These are phyloP conservation scores for Phaeosphaeria sp. DNA, from an alignment of 2,329 filamentous ascomycete species.

Conservation along the genomic window DNA sequence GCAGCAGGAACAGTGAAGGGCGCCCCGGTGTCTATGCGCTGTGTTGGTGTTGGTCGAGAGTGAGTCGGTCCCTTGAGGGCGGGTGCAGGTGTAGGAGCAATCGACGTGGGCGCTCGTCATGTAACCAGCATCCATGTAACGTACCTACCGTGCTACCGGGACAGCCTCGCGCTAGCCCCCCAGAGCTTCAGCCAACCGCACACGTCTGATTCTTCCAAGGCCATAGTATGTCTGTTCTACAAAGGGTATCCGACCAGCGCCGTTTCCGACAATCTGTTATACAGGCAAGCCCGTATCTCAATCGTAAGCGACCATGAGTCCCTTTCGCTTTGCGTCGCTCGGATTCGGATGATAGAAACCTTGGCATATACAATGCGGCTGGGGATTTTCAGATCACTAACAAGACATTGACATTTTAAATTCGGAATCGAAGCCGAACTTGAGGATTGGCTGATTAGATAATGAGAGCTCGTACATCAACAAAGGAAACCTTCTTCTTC, in stretches of 20 bases:
- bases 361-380: no score
- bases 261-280: not conserved
- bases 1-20: not conserved
- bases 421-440: no score
- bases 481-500: no score
- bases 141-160: no score
- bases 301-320: no score
- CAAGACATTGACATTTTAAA: no score
- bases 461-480: no score
- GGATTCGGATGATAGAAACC: no score
- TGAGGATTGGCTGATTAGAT: no score
- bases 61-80: not conserved
- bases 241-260: not conserved
- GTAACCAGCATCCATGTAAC: constrained; percentile 4
- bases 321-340: no score
- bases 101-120: constrained; percentile 8
- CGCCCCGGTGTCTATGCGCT: not conserved
- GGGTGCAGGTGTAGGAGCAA: not conserved
- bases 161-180: constrained; percentile 6
- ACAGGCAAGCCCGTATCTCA: no score
- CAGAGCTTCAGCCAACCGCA: not conserved
- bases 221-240: not conserved
- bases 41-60: not conserved
- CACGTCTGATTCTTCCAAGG: not conserved
- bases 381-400: no score